Conservation (phyloP, 2,329 filamentous ascomycete species). For the Fusarium vanettenii region DNA sequence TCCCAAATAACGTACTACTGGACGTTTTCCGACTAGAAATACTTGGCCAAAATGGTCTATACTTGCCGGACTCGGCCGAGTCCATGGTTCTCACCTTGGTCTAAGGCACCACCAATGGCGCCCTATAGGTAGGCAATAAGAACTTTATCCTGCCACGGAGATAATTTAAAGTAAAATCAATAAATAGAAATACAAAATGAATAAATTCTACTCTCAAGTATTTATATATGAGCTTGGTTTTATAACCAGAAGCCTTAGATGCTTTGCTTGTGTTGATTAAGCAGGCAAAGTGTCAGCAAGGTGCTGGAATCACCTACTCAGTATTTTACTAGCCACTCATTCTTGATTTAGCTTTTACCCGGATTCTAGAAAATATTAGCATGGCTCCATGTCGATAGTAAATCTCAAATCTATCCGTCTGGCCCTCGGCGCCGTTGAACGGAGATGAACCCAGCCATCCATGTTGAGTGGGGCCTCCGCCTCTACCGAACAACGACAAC, state of each 20-base stretch:
- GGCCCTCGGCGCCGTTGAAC: background rate
- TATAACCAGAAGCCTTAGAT: no score
- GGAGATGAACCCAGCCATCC: background rate
- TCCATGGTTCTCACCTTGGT: background rate
- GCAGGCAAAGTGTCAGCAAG: no score
- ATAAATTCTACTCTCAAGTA: no score
- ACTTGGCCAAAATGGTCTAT: background rate
- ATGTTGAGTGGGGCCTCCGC: conserved; percentile 8
- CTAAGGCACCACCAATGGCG: background rate
- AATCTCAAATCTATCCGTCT: background rate
- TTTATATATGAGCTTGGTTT: no score
- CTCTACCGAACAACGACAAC: background rate
- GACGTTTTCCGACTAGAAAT: background rate
- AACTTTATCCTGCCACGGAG: no score
- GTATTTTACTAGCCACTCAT: background rate
- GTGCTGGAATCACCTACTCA: background rate
- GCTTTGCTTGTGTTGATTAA: no score
- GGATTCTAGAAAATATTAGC: background rate
- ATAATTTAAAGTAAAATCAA: no score
- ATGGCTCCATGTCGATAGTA: background rate
- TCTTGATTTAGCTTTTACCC: background rate
- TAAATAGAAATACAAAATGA: no score
- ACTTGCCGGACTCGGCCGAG: conserved; percentile 3
- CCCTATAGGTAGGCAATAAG: no score
- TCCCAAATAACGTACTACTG: background rate